Base-by-base conservation (phyloP, 2,329 filamentous ascomycete genomes). In the Sclerotiophoma versabilis region DNA sequence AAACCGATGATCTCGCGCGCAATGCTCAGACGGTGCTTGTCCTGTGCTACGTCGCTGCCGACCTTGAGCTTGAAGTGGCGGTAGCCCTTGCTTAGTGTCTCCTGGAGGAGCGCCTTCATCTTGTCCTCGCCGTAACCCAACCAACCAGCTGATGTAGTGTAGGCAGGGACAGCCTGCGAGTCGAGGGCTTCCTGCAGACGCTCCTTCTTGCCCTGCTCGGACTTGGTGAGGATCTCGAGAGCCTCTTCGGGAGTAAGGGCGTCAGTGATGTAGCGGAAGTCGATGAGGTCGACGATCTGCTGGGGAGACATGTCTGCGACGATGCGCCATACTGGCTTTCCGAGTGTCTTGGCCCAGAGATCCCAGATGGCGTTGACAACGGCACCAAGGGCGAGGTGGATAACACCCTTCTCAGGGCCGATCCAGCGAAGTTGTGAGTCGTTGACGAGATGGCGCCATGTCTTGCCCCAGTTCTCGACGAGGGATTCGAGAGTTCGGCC, bases 301-400 rank as follows among this genome's bases (percentile, higher is more conserved):
- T 95, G 89, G 1, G 92, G 91, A 3, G 83, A 88, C 90, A 96
- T 96, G 64, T 96, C 92, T 10, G 90, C 89, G 20, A 97, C 89
- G 58, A 97, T 88, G 54, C 87, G 84, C 93, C 92, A 96, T 12
- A 96, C 91, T 3, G 92, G 93, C 80, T 96, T 96, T 61, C 84
- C 83, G 29, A 95, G 84, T 2, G 84, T 84, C 80, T 96, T 96
- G 49, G 91, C 92, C 92, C 92, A 96, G n/a, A 96, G 84, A 75
- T 96, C 92, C 92, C 92, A 96, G 67, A 96, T 82, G 14, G 92
- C 92, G 74, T 96, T 96, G 66, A 96, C 90, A 14, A 96, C 89
- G 36, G 92, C 90, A 25, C 91, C 92, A 10, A 96, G 86, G 1
- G 92, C 92, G 7, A 97, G 89, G 76, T 96, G 92, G 65, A 96